Base-by-base conservation (phyloP, 75 land plant species). In the Pinus albicaulis region DNA sequence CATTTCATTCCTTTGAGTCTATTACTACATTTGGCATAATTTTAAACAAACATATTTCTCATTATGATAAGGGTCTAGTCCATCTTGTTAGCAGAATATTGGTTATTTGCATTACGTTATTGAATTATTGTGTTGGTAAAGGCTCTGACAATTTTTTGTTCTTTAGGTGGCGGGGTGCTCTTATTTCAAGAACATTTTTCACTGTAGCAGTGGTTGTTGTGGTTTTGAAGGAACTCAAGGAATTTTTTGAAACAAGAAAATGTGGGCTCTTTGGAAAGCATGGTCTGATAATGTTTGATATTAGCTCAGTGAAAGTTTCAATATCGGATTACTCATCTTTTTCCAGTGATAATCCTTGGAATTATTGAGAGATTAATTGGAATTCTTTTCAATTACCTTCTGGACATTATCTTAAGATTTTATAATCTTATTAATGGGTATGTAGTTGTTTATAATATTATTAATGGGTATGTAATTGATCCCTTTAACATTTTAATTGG, bases 261-360 rank as follows among this genome's bases (percentile, higher is more conserved):
- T 90, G 92, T 80, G 92, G 92, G 31, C 86, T 90, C 24, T 89
- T 89, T 74, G 92, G 92, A n/a, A n/a, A n/a, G n/a, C n/a, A n/a
- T n/a, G n/a, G n/a, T n/a, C n/a, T n/a, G n/a, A n/a, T n/a, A n/a
- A n/a, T n/a, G n/a, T n/a, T n/a, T n/a, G n/a, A n/a, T n/a, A n/a
- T n/a, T n/a, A n/a, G n/a, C n/a, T n/a, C 83, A 38, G 83, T 75
- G 31, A 34, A 60, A 22, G 60, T 80, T 38, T 41, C 83, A n/a
- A 5, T 92, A 87, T 44, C 82, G 84, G 14, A 55, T 79, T 1
- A 19, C 70, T 0, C 89, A 90, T 72, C 74, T 92, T 19, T 5
- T 90, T 3, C 90, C 92, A 10, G 86, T 92, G 26, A 56, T 84
- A 2, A 76, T 86, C 3, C 74, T 92, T 74, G 94, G 94, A 41